These are phyloP conservation scores for Penicillium paneum DNA, from an alignment of 2,329 filamentous ascomycete genomes.

Conservation along the genomic window DNA sequence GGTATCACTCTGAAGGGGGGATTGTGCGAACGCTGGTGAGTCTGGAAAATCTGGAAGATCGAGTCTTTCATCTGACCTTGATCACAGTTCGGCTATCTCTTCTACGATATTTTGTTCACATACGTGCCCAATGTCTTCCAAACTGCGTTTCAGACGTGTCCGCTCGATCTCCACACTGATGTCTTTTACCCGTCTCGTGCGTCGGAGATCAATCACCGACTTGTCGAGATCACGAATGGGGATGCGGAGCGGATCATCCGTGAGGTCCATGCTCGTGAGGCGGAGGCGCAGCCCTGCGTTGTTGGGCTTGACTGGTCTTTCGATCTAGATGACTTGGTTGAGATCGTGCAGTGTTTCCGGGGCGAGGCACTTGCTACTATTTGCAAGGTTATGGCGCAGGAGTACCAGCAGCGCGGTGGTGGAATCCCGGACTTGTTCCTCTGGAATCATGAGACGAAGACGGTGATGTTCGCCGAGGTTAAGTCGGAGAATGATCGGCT, in stretches of 20 bases:
- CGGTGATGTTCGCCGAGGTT: slow-evolving; percentile 75
- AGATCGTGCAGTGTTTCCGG: slow-evolving; percentile 74
- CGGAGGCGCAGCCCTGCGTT: slow-evolving; percentile 73
- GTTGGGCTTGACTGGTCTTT: slow-evolving; percentile 92
- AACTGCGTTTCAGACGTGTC: slow-evolving; percentile 90
- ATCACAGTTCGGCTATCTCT: slow-evolving; percentile 70
- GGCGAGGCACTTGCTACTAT: slow-evolving; percentile 77
- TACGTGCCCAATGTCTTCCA: slow-evolving; percentile 97
- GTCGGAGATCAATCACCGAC: slow-evolving; percentile 81
- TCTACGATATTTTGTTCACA: slow-evolving; percentile 87
- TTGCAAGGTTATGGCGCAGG: slow-evolving; percentile 92
- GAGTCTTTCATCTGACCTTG: neutral
- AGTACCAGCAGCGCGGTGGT: slow-evolving; percentile 80
- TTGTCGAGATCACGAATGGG: slow-evolving; percentile 85
- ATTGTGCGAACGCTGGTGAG: slow-evolving; percentile 76
- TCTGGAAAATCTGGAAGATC: neutral
- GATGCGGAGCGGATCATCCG: slow-evolving; percentile 65
- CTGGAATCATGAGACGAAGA: slow-evolving; percentile 62
- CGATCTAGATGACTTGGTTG: slow-evolving; percentile 70
- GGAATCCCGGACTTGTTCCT: slow-evolving; percentile 91
- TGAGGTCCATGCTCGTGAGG: slow-evolving; percentile 65
- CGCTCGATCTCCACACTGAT: slow-evolving; percentile 88
- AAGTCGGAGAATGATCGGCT: slow-evolving; percentile 87
- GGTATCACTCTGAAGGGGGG: slow-evolving; percentile 88
- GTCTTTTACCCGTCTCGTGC: slow-evolving; percentile 83